These are phyloP conservation scores for Tillandsia leiboldiana DNA, from an alignment of 176 grass and related monocot species.

Conservation along the genomic window DNA sequence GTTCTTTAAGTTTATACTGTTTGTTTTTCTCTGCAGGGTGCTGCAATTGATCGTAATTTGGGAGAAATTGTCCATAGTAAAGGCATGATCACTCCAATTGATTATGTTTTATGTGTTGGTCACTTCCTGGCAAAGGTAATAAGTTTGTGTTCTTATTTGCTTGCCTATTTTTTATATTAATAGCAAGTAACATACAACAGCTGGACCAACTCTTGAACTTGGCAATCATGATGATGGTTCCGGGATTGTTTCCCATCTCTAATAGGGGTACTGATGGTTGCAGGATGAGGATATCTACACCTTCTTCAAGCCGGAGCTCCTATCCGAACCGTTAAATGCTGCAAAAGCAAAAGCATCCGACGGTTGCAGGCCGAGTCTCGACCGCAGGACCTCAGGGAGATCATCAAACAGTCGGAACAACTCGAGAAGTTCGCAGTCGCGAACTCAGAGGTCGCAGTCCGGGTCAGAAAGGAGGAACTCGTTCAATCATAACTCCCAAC, in stretches of 20 bases:
- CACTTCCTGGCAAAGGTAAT: conserved; percentile 99
- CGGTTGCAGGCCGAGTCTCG: conserved; percentile 26
- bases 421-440: conserved; percentile 45
- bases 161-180: background rate
- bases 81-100: conserved; percentile 94
- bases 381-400: conserved; percentile 41
- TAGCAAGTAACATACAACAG: no score
- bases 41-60: conserved; percentile 90
- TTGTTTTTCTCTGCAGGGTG: conserved; percentile 53
- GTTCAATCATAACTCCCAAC: conserved; percentile 25
- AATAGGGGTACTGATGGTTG: conserved; percentile 1
- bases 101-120: conserved; percentile 89
- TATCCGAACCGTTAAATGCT: conserved; percentile 43
- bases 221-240: background rate
- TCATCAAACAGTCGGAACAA: conserved; percentile 52
- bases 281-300: conserved; percentile 99
- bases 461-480: conserved; percentile 39
- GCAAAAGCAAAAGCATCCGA: conserved; percentile 63
- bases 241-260: background rate
- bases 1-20: no score
- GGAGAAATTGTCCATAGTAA: conserved; percentile 97
- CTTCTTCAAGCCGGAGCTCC: conserved; percentile 91
- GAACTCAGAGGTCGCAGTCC: conserved; percentile 33
- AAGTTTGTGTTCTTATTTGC: background rate
- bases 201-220: no score